Conservation (phyloP, 1,139 yeast genomes). For the Chernovozyma sophiae-reginae region DNA sequence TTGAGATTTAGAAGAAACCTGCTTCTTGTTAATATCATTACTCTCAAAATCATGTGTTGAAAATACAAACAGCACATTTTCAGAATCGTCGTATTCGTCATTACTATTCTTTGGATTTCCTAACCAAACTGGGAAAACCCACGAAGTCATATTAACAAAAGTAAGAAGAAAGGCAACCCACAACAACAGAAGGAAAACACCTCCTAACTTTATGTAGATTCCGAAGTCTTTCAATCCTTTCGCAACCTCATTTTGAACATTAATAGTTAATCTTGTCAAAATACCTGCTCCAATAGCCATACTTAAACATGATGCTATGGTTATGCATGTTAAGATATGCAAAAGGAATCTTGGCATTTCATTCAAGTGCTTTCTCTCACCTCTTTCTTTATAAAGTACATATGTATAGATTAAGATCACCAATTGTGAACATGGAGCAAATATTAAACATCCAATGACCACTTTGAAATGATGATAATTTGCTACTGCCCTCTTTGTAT, state of each 20-base stretch:
- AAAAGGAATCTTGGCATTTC: slow-evolving; percentile 24
- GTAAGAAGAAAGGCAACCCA: slow-evolving; percentile 31
- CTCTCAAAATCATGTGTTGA: background rate
- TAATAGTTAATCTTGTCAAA: slow-evolving; percentile 21
- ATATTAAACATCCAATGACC: slow-evolving; percentile 23
- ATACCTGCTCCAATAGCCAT: slow-evolving; percentile 25
- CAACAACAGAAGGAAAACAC: slow-evolving; percentile 36
- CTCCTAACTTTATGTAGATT: slow-evolving; percentile 36
- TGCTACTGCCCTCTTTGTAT: slow-evolving; percentile 14
- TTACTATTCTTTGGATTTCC: slow-evolving; percentile 31
- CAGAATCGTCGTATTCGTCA: slow-evolving; percentile 18
- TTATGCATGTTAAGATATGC: slow-evolving; percentile 28
- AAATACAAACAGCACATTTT: background rate
- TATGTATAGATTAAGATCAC: slow-evolving; percentile 25
- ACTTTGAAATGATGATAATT: slow-evolving; percentile 18
- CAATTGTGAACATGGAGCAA: slow-evolving; percentile 22
- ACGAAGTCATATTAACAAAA: slow-evolving; percentile 24
- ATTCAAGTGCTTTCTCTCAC: slow-evolving; percentile 26
- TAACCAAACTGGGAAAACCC: slow-evolving; percentile 45
- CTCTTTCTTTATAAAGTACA: slow-evolving; percentile 33
- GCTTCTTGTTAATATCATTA: background rate
- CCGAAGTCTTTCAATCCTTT: slow-evolving; percentile 42
- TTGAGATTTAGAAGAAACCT: background rate
- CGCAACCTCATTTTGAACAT: slow-evolving; percentile 24
- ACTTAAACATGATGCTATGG: slow-evolving; percentile 30